Percentiles rank a stretch among this genome's conserved stretches.
Conservation (phyloP, 2,329 filamentous ascomycete species). For the Fusarium redolens region DNA sequence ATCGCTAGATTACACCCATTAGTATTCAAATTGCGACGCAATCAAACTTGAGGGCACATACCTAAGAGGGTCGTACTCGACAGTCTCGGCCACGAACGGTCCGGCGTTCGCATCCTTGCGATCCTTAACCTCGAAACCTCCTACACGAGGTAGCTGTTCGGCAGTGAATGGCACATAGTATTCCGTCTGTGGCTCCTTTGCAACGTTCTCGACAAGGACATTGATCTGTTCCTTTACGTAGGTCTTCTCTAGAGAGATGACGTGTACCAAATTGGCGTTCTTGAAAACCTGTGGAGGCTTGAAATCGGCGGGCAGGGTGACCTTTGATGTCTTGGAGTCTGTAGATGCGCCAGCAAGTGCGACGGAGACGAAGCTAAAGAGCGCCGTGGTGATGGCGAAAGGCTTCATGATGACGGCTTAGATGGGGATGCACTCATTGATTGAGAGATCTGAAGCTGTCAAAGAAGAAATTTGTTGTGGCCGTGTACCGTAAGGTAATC, state of each 20-base stretch:
- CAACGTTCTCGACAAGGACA: slow-evolving; percentile 91
- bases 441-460: slow-evolving; percentile 43
- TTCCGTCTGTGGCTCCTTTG: slow-evolving; percentile 80
- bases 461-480: slow-evolving; percentile 16
- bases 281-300: slow-evolving; percentile 91
- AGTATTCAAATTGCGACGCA: slow-evolving; percentile 12
- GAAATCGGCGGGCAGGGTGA: slow-evolving; percentile 74
- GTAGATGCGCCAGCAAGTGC: slow-evolving; percentile 54
- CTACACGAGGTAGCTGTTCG: slow-evolving; percentile 79
- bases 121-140: slow-evolving; percentile 90
- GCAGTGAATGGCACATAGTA: slow-evolving; percentile 92
- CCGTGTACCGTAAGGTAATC: slow-evolving; percentile 19
- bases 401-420: slow-evolving; percentile 54
- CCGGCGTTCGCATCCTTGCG: slow-evolving; percentile 80
- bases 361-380: slow-evolving; percentile 67
- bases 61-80: slow-evolving; percentile 73
- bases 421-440: slow-evolving; percentile 49
- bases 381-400: slow-evolving; percentile 64
- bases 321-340: slow-evolving; percentile 64
- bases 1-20: slow-evolving; percentile 60
- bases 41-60: slow-evolving; percentile 47
- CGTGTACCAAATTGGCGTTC: slow-evolving; percentile 90
- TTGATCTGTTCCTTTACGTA: slow-evolving; percentile 93
- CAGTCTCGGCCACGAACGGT: slow-evolving; percentile 75
- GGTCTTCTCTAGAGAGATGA: slow-evolving; percentile 91